A percentile compares a stretch with the other conserved stretches of the same genome.
Evolutionary conservation across 768 basidiomycete genomes (phyloP).

Genomic region (Suillus discolor): DNA sequence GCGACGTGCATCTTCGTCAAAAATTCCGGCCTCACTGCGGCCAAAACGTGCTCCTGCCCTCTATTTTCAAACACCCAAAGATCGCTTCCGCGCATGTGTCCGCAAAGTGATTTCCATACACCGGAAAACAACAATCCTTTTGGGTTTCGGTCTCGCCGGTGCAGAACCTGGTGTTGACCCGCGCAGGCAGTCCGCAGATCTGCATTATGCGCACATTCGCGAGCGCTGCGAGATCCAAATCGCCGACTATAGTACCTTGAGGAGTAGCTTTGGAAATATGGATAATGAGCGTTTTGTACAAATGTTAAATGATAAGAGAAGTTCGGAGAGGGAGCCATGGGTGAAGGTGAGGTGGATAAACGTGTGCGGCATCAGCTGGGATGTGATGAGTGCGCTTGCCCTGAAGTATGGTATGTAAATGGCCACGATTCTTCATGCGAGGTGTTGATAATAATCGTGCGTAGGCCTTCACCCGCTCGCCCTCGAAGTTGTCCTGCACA

Average conservation of each 20-base stretch:
- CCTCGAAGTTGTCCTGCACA: constrained; percentile 68
- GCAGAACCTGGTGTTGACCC: constrained; percentile 77
- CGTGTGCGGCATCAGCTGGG: constrained; percentile 69
- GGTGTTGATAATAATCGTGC: constrained; percentile 4
- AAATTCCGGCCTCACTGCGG: not conserved
- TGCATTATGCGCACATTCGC: constrained; percentile 57
- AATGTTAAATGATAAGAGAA: constrained; percentile 47
- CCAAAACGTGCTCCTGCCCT: constrained; percentile 16
- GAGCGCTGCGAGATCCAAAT: constrained; percentile 69
- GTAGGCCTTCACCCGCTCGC: constrained; percentile 71
- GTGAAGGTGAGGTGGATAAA: constrained; percentile 77
- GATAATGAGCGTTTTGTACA: constrained; percentile 63
- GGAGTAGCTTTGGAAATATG: constrained; percentile 56
- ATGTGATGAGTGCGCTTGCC: constrained; percentile 68
- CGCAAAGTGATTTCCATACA: constrained; percentile 66
- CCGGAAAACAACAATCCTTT: constrained; percentile 46
- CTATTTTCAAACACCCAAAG: constrained; percentile 39
- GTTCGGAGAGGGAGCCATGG: constrained; percentile 57
- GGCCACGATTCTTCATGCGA: constrained; percentile 12
- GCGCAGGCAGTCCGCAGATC: constrained; percentile 56
- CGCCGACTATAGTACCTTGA: constrained; percentile 62
- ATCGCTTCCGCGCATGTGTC: constrained; percentile 56
- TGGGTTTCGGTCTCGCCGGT: constrained; percentile 44
- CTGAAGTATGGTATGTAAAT: constrained; percentile 61
- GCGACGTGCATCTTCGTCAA: not conserved